Evolutionary conservation across 2,329 filamentous ascomycete genomes (phyloP), one percentile per base, ranked within the genome.

Genomic region (Didymella pinodella): DNA sequence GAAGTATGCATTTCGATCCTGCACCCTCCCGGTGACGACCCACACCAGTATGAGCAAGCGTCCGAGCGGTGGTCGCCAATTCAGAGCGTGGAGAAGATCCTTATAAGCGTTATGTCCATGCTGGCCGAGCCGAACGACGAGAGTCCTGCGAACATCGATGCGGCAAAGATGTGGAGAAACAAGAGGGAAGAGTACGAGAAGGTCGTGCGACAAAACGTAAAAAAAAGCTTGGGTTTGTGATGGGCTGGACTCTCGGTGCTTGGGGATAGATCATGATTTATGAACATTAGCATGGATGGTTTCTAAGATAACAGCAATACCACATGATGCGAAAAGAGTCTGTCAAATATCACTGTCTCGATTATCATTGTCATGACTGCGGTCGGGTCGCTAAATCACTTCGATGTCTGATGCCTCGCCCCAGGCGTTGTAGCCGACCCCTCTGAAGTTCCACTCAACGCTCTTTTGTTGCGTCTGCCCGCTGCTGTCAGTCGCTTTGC

Each of bases 1-100:
- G 87, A 90, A 65, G 91, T 99, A 57, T 99, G 95, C 84, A 98
- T 99, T 77, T 96, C 91, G 43, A 99, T 99, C 80, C 85, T 99
- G 41, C 95, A 99, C 78, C 91, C 94, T 12, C 94, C 95, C 4
- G 93, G 92, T 80, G 93, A 97, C 73, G 95, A 99, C 75, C 88
- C 91, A 74, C 95, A 91, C 78, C 94, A 94, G 52, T 99, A 99
- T 81, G 95, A 99, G 79, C 86, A 86, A 26, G 93, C 93, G 16
- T 85, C 87, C 29, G 95, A 99, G 83, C 88, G 95, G 61, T 99
- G 95, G 95, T 91, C 86, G 59, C 95, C 95, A 28, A 94, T 98
- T 2, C 95, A 98, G 79, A 93, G 90, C 12, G 93, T 94, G 52
- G 94, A 97, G 83, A 96, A 93, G 22, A 98, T 99, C 62, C 81